These are phyloP conservation scores for Ophiostoma ulmi DNA, from an alignment of 2,329 filamentous ascomycete genomes.

Conservation along the genomic window DNA sequence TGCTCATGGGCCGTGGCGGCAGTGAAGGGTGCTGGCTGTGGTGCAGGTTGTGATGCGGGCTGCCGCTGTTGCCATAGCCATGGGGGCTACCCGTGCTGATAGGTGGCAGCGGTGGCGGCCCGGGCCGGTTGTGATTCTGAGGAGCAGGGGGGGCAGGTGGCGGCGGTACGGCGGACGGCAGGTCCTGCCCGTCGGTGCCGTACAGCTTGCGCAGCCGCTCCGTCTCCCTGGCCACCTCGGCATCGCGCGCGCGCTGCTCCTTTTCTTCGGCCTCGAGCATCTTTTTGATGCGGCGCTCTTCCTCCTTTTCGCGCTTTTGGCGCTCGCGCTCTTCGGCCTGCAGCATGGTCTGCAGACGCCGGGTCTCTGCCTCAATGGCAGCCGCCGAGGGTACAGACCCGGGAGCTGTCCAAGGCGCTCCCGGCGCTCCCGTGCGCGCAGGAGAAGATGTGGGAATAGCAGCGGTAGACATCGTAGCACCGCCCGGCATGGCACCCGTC, in stretches of 20 bases:
- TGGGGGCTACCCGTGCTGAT: conserved; percentile 16
- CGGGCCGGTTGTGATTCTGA: conserved; percentile 34
- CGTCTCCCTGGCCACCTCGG: conserved; percentile 71
- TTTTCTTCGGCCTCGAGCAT: conserved; percentile 64
- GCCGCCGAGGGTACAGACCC: conserved; percentile 32
- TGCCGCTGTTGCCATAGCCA: neutral
- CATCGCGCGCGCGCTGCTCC: conserved; percentile 52
- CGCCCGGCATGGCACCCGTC: neutral
- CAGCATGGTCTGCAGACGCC: conserved; percentile 57
- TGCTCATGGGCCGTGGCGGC: conserved; percentile 47
- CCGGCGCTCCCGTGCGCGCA: neutral
- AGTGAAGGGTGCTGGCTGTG: conserved; percentile 20
- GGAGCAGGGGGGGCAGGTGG: conserved; percentile 25
- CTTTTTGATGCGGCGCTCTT: conserved; percentile 55
- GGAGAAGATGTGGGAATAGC: neutral
- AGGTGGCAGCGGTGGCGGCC: conserved; percentile 33
- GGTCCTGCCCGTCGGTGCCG: conserved; percentile 50
- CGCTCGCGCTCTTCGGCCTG: conserved; percentile 51
- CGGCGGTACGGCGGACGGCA: conserved; percentile 31
- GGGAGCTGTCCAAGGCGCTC: neutral
- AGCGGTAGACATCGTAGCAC: conserved; percentile 19
- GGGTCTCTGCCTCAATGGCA: conserved; percentile 69
- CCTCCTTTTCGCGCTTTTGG: conserved; percentile 50
- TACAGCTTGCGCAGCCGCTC: conserved; percentile 68
- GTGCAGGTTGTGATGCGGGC: neutral